Evolutionary conservation across 768 basidiomycete genomes (phyloP).

Genomic region (Kwoniella mangroviensis): DNA sequence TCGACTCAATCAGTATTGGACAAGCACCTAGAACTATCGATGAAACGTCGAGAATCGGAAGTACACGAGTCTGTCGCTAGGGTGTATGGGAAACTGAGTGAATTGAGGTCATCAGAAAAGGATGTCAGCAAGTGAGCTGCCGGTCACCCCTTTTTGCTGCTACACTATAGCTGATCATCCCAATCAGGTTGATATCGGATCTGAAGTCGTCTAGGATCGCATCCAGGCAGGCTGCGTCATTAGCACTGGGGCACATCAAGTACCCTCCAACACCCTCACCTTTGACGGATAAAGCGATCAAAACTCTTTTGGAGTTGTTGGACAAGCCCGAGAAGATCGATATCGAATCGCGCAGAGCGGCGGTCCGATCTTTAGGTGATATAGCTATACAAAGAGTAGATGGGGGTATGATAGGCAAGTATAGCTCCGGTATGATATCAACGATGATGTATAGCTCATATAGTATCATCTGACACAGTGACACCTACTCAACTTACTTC

Average conservation of each 20-base stretch:
- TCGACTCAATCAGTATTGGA: slow-evolving; percentile 59
- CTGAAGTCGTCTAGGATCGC: slow-evolving; percentile 40
- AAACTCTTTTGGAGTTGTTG: slow-evolving; percentile 38
- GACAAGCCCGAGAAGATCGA: slow-evolving; percentile 46
- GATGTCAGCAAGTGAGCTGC: slow-evolving; percentile 73
- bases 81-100: slow-evolving; percentile 73
- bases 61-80: slow-evolving; percentile 79
- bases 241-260: slow-evolving; percentile 41
- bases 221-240: slow-evolving; percentile 43
- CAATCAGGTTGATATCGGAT: slow-evolving; percentile 35
- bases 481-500: neutral
- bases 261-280: slow-evolving; percentile 26
- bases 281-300: slow-evolving; percentile 20
- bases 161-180: slow-evolving; percentile 4
- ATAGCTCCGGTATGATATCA: neutral
- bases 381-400: slow-evolving; percentile 22
- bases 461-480: neutral
- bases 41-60: slow-evolving; percentile 68
- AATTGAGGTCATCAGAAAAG: slow-evolving; percentile 68
- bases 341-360: slow-evolving; percentile 50
- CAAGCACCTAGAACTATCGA: slow-evolving; percentile 65
- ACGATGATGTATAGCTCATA: too few relatives aligned
- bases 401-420: slow-evolving; percentile 26
- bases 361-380: slow-evolving; percentile 39
- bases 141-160: neutral